Percentiles rank a stretch among this genome's conserved stretches.
Conservation (phyloP, 2,329 filamentous ascomycete species). For the Trichoderma harzianum region DNA sequence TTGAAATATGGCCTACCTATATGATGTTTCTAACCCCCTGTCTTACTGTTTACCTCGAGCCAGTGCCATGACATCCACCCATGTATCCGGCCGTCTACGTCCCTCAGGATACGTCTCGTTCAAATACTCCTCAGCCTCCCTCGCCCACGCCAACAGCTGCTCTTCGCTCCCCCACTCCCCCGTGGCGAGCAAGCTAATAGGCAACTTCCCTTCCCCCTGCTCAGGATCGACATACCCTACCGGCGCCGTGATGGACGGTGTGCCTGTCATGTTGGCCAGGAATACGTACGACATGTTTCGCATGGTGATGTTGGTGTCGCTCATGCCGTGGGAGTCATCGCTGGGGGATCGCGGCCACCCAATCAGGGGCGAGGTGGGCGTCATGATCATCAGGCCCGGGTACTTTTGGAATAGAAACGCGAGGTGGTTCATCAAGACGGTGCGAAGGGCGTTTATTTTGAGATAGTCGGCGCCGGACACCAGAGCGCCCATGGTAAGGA, state of each 20-base stretch:
- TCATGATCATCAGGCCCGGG: constrained; percentile 74
- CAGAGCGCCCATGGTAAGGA: constrained; percentile 62
- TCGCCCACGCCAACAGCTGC: constrained; percentile 57
- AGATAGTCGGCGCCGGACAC: constrained; percentile 68
- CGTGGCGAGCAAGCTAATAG: constrained; percentile 61
- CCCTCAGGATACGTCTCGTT: constrained; percentile 47
- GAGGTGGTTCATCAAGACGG: constrained; percentile 75
- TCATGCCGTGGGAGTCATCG: constrained; percentile 67
- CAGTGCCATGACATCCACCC: constrained; percentile 54
- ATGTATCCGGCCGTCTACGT: constrained; percentile 49
- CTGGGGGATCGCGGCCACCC: constrained; percentile 65
- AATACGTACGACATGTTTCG: constrained; percentile 82
- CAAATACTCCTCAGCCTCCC: constrained; percentile 55
- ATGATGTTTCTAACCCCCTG: no score
- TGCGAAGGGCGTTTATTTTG: constrained; percentile 69
- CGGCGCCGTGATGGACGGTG: constrained; percentile 71
- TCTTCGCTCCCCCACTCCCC: constrained; percentile 67
- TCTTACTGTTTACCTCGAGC: constrained; percentile 5
- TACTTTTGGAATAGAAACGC: constrained; percentile 65
- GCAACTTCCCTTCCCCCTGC: constrained; percentile 56
- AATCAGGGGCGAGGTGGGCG: constrained; percentile 70
- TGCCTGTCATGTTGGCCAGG: constrained; percentile 78
- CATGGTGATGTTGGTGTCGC: constrained; percentile 70
- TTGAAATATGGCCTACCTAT: background rate
- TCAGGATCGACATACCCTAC: constrained; percentile 65